A percentile compares a stretch with the other conserved stretches of the same genome.
Conservation (phyloP, 768 basidiomycete species). For the Tricholomella constricta region DNA sequence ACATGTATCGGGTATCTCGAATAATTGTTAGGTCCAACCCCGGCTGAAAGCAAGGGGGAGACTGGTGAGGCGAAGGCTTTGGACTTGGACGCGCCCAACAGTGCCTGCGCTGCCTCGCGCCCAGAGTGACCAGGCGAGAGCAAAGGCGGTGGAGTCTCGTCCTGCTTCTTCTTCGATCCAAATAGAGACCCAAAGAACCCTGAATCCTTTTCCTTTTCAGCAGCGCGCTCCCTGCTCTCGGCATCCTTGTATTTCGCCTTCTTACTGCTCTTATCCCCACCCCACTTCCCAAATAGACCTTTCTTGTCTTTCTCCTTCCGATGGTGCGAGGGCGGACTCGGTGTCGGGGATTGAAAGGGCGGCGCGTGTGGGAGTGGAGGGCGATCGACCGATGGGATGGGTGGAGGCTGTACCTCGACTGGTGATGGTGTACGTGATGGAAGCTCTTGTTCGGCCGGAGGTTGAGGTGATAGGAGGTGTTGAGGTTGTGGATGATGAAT, state of each 20-base stretch:
- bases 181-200: conserved; percentile 94
- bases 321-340: conserved; percentile 37
- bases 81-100: conserved; percentile 83
- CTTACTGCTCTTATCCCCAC: conserved; percentile 64
- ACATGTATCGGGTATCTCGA: conserved; percentile 97
- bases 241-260: conserved; percentile 35
- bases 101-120: conserved; percentile 83
- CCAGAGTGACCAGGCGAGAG: conserved; percentile 51
- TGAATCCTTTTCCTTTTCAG: conserved; percentile 52
- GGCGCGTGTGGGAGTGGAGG: conserved; percentile 30
- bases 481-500: conserved; percentile 73
- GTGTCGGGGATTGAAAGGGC: conserved; percentile 30
- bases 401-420: conserved; percentile 28
- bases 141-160: conserved; percentile 43
- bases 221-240: conserved; percentile 26
- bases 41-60: conserved; percentile 55
- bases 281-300: conserved; percentile 67
- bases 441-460: conserved; percentile 34
- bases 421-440: conserved; percentile 67
- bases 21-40: conserved; percentile 46
- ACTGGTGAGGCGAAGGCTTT: conserved; percentile 63
- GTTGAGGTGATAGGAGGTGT: conserved; percentile 45
- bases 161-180: conserved; percentile 86
- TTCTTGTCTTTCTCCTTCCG: conserved; percentile 78
- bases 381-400: conserved; percentile 26